Evolutionary conservation across 225 moss, liverwort and hornwort species (phyloP).

Genomic region (Physcomitrium patens): DNA sequence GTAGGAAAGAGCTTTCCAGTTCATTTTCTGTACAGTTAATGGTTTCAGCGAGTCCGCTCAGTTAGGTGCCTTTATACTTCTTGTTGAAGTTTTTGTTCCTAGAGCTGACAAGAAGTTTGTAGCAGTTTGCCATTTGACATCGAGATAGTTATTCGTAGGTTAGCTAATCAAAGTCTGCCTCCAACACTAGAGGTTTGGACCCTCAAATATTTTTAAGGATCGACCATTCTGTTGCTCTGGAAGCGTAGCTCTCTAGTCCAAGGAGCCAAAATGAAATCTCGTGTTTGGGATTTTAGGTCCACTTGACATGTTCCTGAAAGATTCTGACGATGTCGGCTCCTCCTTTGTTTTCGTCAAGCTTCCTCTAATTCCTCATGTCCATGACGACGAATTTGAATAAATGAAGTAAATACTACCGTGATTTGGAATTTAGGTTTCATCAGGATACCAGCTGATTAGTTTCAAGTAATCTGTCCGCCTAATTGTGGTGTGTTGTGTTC

Average conservation of each 20-base stretch:
- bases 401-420: neutral
- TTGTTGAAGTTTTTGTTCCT: conserved; percentile 20
- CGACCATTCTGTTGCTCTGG: neutral
- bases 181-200: conserved; percentile 1
- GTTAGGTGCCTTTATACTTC: conserved; percentile 29
- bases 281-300: neutral
- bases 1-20: conserved; percentile 24
- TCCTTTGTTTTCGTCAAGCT: neutral
- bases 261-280: neutral
- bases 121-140: conserved; percentile 17
- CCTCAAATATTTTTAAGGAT: conserved; percentile 1
- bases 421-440: too few relatives aligned
- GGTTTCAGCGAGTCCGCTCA: conserved; percentile 25
- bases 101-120: neutral
- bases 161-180: conserved; percentile 20
- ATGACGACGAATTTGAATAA: neutral
- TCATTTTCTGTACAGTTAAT: conserved; percentile 23
- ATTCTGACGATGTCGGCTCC: neutral
- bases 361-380: neutral
- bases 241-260: neutral
- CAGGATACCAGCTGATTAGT: too few relatives aligned
- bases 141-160: conserved; percentile 17
- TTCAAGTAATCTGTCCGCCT: too few relatives aligned
- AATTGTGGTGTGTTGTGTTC: too few relatives aligned
- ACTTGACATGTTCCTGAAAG: neutral